phyloP scores from a whole-genome alignment of 345 rosid species.

The Aurinia saxatilis region DNA sequence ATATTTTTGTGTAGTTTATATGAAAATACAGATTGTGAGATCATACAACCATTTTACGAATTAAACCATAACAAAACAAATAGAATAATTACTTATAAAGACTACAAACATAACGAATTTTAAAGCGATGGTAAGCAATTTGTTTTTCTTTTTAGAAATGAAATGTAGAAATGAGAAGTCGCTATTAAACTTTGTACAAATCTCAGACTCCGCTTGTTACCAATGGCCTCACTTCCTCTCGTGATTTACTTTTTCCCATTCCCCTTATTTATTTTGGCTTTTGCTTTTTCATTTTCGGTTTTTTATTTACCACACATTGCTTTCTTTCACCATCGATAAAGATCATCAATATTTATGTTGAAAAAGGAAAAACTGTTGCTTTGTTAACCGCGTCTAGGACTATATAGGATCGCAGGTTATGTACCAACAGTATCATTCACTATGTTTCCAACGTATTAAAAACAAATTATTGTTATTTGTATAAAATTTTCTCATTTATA shows the following conservation, averaged over 20 bases:
- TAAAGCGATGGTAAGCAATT: not conserved
- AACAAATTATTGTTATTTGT: not conserved
- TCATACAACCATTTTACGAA: not conserved
- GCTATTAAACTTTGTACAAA: constrained; percentile 33
- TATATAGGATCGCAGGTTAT: constrained; percentile 4
- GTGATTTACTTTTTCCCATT: constrained; percentile 31
- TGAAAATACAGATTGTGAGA: no score
- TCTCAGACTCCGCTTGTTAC: constrained; percentile 27
- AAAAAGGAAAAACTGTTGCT: not conserved
- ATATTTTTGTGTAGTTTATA: no score
- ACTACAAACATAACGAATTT: not conserved
- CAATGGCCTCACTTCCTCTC: constrained; percentile 25
- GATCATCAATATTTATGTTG: constrained; percentile 11
- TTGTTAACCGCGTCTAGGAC: constrained; percentile 16
- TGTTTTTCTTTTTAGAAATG: no score
- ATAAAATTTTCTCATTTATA: not conserved
- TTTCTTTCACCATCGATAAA: constrained; percentile 31
- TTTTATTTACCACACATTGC: constrained; percentile 15
- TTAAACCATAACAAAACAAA: constrained; percentile 1
- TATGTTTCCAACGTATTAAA: not conserved
- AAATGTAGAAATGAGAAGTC: constrained; percentile 28
- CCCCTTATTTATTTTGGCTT: constrained; percentile 22
- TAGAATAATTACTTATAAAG: not conserved
- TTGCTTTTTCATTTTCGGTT: constrained; percentile 14
- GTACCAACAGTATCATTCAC: not conserved